Evolutionary conservation across 768 basidiomycete species (phyloP).

Genomic region (Panellus pusillus): DNA sequence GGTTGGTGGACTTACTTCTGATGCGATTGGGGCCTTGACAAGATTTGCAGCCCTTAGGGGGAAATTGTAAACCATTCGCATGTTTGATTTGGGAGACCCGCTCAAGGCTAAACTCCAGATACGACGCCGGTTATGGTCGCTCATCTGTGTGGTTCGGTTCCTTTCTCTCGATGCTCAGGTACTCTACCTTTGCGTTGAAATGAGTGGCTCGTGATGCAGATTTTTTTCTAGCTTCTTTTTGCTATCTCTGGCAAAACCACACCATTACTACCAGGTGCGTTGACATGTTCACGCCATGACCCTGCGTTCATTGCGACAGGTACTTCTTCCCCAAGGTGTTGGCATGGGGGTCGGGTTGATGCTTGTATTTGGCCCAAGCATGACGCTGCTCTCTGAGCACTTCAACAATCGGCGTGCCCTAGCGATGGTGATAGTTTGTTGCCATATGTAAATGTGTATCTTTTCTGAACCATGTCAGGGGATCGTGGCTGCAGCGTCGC

Average conservation of each 20-base stretch:
- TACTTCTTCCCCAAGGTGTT: conserved; percentile 13
- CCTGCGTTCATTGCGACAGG: background rate
- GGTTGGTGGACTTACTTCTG: background rate
- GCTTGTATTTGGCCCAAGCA: conserved; percentile 10
- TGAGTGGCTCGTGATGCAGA: background rate
- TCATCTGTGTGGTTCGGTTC: conserved; percentile 12
- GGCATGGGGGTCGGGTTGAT: conserved; percentile 11
- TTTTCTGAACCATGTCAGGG: conserved; percentile 1
- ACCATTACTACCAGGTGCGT: conserved; percentile 12
- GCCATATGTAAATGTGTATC: background rate
- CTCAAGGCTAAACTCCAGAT: background rate
- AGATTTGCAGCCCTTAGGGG: background rate
- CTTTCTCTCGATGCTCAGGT: conserved; percentile 15
- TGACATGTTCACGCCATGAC: background rate
- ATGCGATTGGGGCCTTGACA: background rate
- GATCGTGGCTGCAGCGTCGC: conserved; percentile 12
- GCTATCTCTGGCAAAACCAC: conserved; percentile 9
- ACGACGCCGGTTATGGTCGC: conserved; percentile 9
- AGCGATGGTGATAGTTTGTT: conserved; percentile 5
- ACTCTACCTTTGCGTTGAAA: background rate
- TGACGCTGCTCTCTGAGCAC: conserved; percentile 10
- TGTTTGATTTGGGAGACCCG: background rate
- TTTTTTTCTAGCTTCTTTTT: background rate
- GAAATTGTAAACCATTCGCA: conserved; percentile 1
- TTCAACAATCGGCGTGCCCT: conserved; percentile 9